These are phyloP conservation scores for Clavariopsis aquatica DNA, from an alignment of 495 filamentous ascomycete genomes.

Conservation along the genomic window DNA sequence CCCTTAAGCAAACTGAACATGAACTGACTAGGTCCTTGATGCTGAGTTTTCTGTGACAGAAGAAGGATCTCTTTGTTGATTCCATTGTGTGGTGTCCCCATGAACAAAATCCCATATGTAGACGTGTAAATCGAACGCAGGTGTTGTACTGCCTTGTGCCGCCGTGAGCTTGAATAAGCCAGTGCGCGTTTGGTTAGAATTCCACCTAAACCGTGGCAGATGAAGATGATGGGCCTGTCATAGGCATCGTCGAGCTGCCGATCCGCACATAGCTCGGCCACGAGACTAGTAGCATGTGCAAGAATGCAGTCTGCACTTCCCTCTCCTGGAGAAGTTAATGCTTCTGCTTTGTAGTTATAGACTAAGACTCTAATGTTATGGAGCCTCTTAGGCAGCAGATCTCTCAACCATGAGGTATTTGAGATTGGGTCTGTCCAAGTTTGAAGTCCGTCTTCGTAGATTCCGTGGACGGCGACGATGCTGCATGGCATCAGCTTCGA, in stretches of 20 bases:
- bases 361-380: conserved; percentile 1
- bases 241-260: conserved; percentile 13
- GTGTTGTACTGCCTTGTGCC: conserved; percentile 6
- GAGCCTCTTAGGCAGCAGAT: conserved; percentile 16
- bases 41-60: conserved; percentile 15
- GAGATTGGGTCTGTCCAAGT: conserved; percentile 13
- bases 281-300: conserved; percentile 6
- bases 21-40: conserved; percentile 26
- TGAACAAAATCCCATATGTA: conserved; percentile 26
- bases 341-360: conserved; percentile 17
- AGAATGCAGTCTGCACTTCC: conserved; percentile 12
- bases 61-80: conserved; percentile 26
- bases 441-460: conserved; percentile 16
- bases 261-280: conserved; percentile 19
- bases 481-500: conserved; percentile 6
- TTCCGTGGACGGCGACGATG: conserved; percentile 23
- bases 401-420: conserved; percentile 16
- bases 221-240: conserved; percentile 28
- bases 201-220: conserved; percentile 29
- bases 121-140: conserved; percentile 13
- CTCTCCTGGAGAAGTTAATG: conserved; percentile 3
- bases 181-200: conserved; percentile 22
- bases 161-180: conserved; percentile 15
- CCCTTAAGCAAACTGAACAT: conserved; percentile 32
- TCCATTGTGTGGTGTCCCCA: conserved; percentile 35